Evolutionary conservation across 2,329 filamentous ascomycete genomes (phyloP), one percentile per base, ranked within the genome.

Genomic region (Trichoderma sp.): DNA sequence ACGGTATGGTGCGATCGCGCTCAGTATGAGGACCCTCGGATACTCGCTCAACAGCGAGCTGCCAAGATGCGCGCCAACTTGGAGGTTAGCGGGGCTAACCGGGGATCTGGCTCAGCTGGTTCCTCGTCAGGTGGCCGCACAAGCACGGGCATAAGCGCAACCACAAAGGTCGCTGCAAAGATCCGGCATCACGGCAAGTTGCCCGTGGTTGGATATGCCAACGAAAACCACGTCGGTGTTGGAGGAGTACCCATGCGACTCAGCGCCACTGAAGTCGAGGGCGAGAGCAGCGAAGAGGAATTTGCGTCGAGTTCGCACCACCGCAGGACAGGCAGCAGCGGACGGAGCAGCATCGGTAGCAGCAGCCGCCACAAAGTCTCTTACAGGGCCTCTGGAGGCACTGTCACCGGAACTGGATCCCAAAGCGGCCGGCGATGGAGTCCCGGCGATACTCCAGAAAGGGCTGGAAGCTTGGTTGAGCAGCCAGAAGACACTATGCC

Each of bases 1-100:
- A 99, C 96, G 0, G 96, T 99, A 5, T 99, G 96, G 96, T 98
- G 95, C 84, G 96, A 98, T 79, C 92, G 95, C 68, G 89, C 95
- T 11, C 96, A 99, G 80, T 91, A 93, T 73, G 94, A 98, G 81
- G 96, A 99, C 80, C 93, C 95, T 0, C 88, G 94, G 65, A 84
- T 96, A 71, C 84, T 92, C 4, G 94, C 94, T 32, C 92, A 95
- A 77, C 94, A 97, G 80, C 89, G 93, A 71, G 92, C 93, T 47
- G 96, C 95, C 72, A 97, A 96, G 85, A 90, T 93, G 84, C 88
- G 94, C 63, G 96, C 96, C 13, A 91, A 91, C 70, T 90, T 92
- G 77, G 94, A 98, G 82, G 90, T 91, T 63, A 93, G 91, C 65
- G 87, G 90, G 65, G 87, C 90, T 66, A 78, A 78, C 34, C 79